Evolutionary conservation across 2,329 filamentous ascomycete genomes (phyloP).

Genomic region (Fusarium continuum): DNA sequence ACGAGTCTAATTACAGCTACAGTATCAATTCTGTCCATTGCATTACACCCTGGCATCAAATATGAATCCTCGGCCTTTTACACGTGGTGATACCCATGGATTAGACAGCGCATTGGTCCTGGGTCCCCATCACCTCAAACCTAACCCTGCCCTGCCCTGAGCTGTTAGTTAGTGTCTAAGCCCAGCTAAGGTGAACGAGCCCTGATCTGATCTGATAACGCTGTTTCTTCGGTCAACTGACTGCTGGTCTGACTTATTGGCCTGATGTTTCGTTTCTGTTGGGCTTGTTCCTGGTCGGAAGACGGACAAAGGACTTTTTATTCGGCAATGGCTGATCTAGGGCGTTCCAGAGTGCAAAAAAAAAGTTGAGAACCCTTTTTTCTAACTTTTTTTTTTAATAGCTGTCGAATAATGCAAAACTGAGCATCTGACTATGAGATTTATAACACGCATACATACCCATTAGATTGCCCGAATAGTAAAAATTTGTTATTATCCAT

Average conservation of each 20-base stretch:
- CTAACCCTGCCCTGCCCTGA: conserved; percentile 32
- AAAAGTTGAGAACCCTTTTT: conserved; percentile 30
- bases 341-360: background rate
- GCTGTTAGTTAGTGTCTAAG: conserved; percentile 7
- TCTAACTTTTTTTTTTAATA: conserved; percentile 31
- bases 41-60: background rate
- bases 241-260: conserved; percentile 10
- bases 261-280: conserved; percentile 19
- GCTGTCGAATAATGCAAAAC: too few species aligned
- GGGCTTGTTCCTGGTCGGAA: conserved; percentile 10
- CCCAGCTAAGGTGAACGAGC: conserved; percentile 23
- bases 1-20: background rate
- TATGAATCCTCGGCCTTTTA: conserved; percentile 15
- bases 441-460: background rate
- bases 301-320: conserved; percentile 16
- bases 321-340: conserved; percentile 33
- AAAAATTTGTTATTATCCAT: background rate
- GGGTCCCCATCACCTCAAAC: conserved; percentile 17
- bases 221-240: conserved; percentile 9
- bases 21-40: background rate
- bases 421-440: background rate
- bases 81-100: conserved; percentile 30
- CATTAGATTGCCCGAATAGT: too few species aligned
- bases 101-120: conserved; percentile 10
- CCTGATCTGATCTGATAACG: conserved; percentile 37